Base-by-base conservation (phyloP, 2,329 filamentous ascomycete genomes). In the Monosporascus sp. region DNA sequence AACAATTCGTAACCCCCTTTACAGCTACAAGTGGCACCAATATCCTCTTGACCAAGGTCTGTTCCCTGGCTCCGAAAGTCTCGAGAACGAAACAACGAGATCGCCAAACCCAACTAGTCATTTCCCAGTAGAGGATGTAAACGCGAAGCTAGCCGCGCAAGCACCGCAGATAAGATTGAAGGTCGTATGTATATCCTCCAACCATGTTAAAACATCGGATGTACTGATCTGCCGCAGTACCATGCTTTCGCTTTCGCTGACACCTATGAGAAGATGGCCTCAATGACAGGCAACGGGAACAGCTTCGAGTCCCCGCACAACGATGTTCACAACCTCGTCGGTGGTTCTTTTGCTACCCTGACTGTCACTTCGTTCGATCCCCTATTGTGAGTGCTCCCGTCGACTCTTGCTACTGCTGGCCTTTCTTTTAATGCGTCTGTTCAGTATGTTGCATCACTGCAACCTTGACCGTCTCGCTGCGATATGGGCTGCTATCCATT, bases 381-480 rank as follows among this genome's bases (percentile, higher is more conserved):
- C 11, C 60, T 77, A 5, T 79, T 79, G 74, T 76, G 61, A 55
- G 70, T 67, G 22, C 36, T n/a, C 24, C 3, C 18, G 18, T 39
- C 15, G 22, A 14, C 5, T 46, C 22, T n/a, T 14, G 6, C 11
- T 9, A 25, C 43, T 27, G 24, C 15, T 25, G 9, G 3, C 24
- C 9, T 5, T 5, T 9, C 39, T 43, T 9, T 49, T 47, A 48
- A 7, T 38, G 14, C 52, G 36, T 9, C 44, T 24, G 8, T 25
- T 25, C 52, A 77, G 74, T 56, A 75, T 76, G 72, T 71, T 80
- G 8, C 77, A 79, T 56, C 76, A 79, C 69, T 68, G 75, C 59
- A 84, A 87, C 62, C 72, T 87, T 51, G 82, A 87, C 62, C 77
- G 83, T 18, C 73, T 86, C 14, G 79, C 82, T 55, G 77, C 80